Base-by-base conservation (phyloP, 805 yeast genomes). In the Saturnispora dispora region DNA sequence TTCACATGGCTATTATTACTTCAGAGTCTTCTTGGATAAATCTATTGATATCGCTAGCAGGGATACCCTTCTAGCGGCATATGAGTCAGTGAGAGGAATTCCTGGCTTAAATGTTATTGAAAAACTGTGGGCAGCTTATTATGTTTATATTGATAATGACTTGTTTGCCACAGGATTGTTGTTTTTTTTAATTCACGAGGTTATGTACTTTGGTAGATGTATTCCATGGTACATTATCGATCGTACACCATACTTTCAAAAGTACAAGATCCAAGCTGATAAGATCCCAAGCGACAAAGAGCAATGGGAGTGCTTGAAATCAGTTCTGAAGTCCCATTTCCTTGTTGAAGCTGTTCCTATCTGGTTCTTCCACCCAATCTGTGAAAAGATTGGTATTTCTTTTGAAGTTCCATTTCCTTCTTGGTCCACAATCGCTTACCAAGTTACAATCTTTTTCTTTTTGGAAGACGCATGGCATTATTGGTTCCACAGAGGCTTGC, bases 401-500 rank as follows among this genome's bases (percentile, higher is more conserved):
- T 79, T 81, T 61, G 72, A 76, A 28, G 95, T 89, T 15, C 97
- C 98, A 17, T 89, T 91, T 77, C 97, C 98, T 47, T 63, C 78
- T 13, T 60, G 72, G 63, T 68, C 69, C 50, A 78, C 78, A 32
- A 81, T 87, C 70, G 66, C 71, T 23, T 61, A 71, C 49, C 97
- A 91, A 68, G 76, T 90, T 52, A 75, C 79, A 18, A 60, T 88
- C 15, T 88, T 91, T 71, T 91, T 91, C 67, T 76, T 87, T 43
- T 68, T 85, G 56, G 99, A 91, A 71, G 99, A 91, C 66, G 74
- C 87, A 57, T 93, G 97, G 98, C 99, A 91, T 71, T 91, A 91
- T 75, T 85, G 93, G 85, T 83, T 85, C 66, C 99, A 91, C 71
- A 82, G 98, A 63, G 77, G 83, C 37, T 82, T 91, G 69, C 99